Conservation (phyloP, 2,329 filamentous ascomycete species). For the Graphilbum ipis-grandicollis region DNA sequence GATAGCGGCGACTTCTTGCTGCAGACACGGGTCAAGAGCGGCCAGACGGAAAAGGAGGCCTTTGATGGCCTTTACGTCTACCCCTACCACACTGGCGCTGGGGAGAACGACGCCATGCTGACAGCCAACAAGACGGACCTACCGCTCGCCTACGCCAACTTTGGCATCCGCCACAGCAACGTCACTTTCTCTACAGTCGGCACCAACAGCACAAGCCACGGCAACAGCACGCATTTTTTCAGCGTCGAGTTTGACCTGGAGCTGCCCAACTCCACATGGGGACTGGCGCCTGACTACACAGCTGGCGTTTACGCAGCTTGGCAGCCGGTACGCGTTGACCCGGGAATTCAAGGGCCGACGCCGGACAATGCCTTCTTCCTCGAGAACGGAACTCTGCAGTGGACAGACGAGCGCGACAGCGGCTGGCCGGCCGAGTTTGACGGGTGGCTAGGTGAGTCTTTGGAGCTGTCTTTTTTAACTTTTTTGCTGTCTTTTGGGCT, state of each 20-base stretch:
- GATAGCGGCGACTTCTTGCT: slow-evolving; percentile 1
- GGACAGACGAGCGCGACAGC: slow-evolving; percentile 2
- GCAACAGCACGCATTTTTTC: neutral
- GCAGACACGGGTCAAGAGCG: neutral
- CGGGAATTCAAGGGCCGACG: neutral
- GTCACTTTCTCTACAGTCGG: too few species aligned
- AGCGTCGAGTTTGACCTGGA: slow-evolving; percentile 1
- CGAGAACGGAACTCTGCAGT: neutral
- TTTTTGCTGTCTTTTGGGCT: neutral
- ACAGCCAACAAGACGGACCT: neutral
- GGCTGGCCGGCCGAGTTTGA: neutral
- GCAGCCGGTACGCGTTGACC: slow-evolving; percentile 4
- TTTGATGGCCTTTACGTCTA: slow-evolving; percentile 4
- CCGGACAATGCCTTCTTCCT: slow-evolving; percentile 4
- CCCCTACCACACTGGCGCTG: slow-evolving; percentile 5
- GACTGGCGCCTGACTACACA: neutral
- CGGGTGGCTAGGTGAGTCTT: slow-evolving; percentile 6
- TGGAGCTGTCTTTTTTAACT: too few species aligned
- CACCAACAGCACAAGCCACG: neutral
- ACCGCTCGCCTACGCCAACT: neutral
- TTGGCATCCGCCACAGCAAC: too few species aligned
- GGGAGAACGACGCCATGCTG: slow-evolving; percentile 5
- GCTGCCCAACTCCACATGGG: neutral
- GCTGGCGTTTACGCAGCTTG: neutral
- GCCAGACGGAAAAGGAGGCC: neutral